Evolutionary conservation across 306 rosid genomes (phyloP).

Genomic region (Cajanus cajan): DNA sequence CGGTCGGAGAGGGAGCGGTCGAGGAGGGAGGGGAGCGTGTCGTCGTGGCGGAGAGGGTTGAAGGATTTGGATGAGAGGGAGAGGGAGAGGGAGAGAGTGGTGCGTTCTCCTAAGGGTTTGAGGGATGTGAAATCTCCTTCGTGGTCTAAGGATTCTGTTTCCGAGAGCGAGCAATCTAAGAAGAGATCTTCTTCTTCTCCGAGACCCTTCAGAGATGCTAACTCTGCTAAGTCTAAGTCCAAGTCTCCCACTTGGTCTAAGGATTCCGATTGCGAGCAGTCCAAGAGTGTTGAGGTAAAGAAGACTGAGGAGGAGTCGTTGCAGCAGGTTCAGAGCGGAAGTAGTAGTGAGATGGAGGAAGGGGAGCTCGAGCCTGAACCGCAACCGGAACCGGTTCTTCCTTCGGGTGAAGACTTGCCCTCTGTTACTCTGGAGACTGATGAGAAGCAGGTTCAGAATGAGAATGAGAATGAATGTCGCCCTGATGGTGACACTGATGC

Average conservation of each 20-base stretch:
- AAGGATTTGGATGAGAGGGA: slow-evolving; percentile 79
- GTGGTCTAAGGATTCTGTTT: slow-evolving; percentile 84
- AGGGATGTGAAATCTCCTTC: slow-evolving; percentile 78
- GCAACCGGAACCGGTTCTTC: slow-evolving; percentile 26
- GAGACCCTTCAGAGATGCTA: slow-evolving; percentile 36
- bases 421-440: slow-evolving; percentile 26
- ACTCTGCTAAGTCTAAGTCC: slow-evolving; percentile 38
- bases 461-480: slow-evolving; percentile 37
- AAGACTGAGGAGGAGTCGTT: slow-evolving; percentile 47
- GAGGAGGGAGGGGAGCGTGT: slow-evolving; percentile 74
- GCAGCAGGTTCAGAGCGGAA: slow-evolving; percentile 51
- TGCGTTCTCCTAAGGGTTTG: slow-evolving; percentile 50
- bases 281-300: slow-evolving; percentile 82
- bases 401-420: slow-evolving; percentile 18
- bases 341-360: slow-evolving; percentile 79
- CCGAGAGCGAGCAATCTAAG: slow-evolving; percentile 86
- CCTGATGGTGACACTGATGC: slow-evolving; percentile 25
- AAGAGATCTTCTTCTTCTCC: slow-evolving; percentile 50
- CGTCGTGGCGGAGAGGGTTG: slow-evolving; percentile 82
- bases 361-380: slow-evolving; percentile 75
- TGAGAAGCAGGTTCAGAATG: slow-evolving; percentile 36
- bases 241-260: slow-evolving; percentile 57
- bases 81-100: slow-evolving; percentile 50
- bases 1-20: slow-evolving; percentile 94
- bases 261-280: slow-evolving; percentile 61